Evolutionary conservation across 176 grass and related monocot genomes (phyloP).

Genomic region (Coix lacrymajobi): DNA sequence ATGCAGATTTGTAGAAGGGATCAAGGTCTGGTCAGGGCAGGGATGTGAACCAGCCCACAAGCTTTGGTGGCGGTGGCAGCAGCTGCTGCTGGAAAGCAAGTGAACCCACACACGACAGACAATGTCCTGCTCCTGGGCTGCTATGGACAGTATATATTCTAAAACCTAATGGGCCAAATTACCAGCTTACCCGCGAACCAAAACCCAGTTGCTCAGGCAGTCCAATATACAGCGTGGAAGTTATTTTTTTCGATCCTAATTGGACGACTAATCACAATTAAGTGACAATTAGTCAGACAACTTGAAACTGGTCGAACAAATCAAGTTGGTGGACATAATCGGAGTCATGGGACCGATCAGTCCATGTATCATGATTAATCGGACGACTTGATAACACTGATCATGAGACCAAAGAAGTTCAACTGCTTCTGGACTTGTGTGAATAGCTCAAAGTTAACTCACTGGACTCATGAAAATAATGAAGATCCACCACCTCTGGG

Average conservation of each 20-base stretch:
- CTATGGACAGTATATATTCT: background rate
- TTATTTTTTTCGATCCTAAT: background rate
- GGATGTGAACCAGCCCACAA: background rate
- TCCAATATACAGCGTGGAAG: background rate
- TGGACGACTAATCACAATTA: background rate
- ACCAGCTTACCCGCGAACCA: background rate
- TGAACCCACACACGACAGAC: background rate
- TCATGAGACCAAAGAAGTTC: constrained; percentile 19
- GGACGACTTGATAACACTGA: background rate
- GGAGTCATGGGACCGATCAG: background rate
- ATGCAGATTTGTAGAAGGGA: background rate
- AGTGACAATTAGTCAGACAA: background rate
- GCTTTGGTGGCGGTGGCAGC: background rate
- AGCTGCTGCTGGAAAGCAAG: background rate
- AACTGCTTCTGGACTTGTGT: constrained; percentile 67
- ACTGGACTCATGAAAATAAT: constrained; percentile 5
- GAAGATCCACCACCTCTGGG: constrained; percentile 32
- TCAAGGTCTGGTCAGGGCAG: background rate
- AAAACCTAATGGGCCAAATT: background rate
- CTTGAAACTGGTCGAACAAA: background rate
- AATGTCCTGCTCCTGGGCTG: background rate
- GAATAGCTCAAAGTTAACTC: constrained; percentile 45
- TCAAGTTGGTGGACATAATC: background rate
- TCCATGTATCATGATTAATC: background rate
- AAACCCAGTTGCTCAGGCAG: background rate